Base-by-base conservation (phyloP, 768 basidiomycete species). In the Trametes gibbosa region DNA sequence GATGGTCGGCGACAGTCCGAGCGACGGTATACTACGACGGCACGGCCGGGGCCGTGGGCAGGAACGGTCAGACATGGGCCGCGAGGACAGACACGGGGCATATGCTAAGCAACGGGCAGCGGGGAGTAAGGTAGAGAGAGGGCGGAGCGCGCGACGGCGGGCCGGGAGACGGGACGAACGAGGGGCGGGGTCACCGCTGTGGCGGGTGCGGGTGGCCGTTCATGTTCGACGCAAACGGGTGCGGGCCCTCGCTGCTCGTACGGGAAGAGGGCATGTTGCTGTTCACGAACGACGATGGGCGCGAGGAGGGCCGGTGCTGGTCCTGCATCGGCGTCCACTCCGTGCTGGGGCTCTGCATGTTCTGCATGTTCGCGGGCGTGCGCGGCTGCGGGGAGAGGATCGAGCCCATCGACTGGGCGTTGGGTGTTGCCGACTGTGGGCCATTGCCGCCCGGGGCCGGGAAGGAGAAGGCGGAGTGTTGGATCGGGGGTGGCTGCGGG, bases 391-490 rank as follows among this genome's bases (percentile, higher is more conserved):
- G 73, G 58, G 76, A 76, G 68, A 81, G 80, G 59, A 79, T 74
- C 71, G 78, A 73, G 64, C 72, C 69, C 24, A 72, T 69, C 21
- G 72, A 70, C 37, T 39, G 37, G 4, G 4, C 5, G 41, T 74
- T 73, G 64, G 80, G 82, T 27, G 80, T 78, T 40, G 81, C 68
- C 12, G 81, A 76, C 4, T 72, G 79, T 32, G 82, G 78, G 23
- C 54, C 42, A 21, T n/a, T 49, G 8, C 72, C 72, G 23, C 79
- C 54, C 35, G 58, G 74, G 1, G 79, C 68, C 29, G 76, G 74
- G 52, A 79, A 80, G 34, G 79, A 74, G 70, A 77, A 76, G 13
- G 77, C 75, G 47, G 76, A 75, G 63, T 80, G 77, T 16, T 71
- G 73, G 58, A 77, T 74, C 17, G 76, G 74, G 23, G 75, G 77